Percentiles rank a stretch among this genome's conserved stretches.
These are phyloP conservation scores for Diplodia corticola DNA, from an alignment of 2,329 filamentous ascomycete genomes.

Conservation along the genomic window DNA sequence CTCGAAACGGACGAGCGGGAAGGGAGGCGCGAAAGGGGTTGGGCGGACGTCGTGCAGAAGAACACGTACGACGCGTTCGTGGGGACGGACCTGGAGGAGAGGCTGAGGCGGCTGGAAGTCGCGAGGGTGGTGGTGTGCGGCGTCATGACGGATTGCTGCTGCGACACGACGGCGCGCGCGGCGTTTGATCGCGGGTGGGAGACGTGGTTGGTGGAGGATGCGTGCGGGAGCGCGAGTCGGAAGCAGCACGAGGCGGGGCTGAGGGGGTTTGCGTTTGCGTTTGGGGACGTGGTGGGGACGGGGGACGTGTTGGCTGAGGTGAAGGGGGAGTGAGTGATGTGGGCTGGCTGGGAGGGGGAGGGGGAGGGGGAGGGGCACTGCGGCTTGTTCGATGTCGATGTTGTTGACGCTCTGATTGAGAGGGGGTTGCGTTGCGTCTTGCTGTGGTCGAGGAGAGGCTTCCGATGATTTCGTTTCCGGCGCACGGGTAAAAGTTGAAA, in stretches of 20 bases:
- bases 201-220: conserved; percentile 45
- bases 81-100: conserved; percentile 29
- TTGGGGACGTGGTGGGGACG: conserved; percentile 38
- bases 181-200: conserved; percentile 46
- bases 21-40: background rate
- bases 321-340: background rate
- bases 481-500: no score
- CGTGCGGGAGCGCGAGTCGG: conserved; percentile 38
- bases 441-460: no score
- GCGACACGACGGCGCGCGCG: conserved; percentile 41
- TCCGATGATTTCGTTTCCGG: no score
- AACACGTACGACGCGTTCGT: conserved; percentile 48
- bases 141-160: conserved; percentile 48
- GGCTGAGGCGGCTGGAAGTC: conserved; percentile 31
- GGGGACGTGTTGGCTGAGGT: conserved; percentile 31
- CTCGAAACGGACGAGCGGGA: background rate
- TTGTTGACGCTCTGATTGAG: no score
- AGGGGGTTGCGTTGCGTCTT: no score
- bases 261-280: conserved; percentile 38
- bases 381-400: no score
- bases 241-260: conserved; percentile 38
- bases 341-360: background rate
- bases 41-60: conserved; percentile 35
- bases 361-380: background rate
- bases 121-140: conserved; percentile 42